Evolutionary conservation across 352 stramenopile genomes (phyloP).

Genomic region (Globisporangium perplexum): DNA sequence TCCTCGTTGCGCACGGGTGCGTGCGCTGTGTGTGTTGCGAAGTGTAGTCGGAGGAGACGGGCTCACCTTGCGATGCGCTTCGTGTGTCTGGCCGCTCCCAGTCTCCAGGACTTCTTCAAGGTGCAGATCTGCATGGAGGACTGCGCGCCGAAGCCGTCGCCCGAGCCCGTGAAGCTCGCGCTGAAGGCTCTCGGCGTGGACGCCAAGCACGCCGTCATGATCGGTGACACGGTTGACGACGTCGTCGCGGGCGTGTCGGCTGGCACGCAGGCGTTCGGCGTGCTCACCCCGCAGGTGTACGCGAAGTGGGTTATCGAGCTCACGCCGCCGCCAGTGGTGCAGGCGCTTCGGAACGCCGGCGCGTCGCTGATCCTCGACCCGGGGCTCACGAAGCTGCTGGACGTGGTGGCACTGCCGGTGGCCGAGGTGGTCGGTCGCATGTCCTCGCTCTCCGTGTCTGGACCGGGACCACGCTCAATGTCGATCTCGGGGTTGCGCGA

Average conservation of each 20-base stretch:
- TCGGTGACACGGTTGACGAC: conserved; percentile 97
- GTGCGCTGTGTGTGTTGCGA: not conserved
- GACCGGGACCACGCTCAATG: not conserved
- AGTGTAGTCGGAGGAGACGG: too few species aligned
- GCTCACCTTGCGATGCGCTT: not conserved
- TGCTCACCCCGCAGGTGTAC: conserved; percentile 85
- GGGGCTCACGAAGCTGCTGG: conserved; percentile 76
- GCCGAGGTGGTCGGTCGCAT: not conserved
- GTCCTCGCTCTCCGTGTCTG: too few species aligned
- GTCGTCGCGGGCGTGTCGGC: conserved; percentile 83
- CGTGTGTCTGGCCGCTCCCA: conserved; percentile 9
- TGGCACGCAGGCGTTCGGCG: conserved; percentile 63
- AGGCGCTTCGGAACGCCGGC: conserved; percentile 47
- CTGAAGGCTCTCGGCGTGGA: conserved; percentile 81
- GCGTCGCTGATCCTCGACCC: conserved; percentile 61
- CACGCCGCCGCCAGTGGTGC: conserved; percentile 35
- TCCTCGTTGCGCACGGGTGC: conserved; percentile 80
- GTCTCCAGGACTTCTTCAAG: conserved; percentile 85
- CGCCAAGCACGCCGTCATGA: conserved; percentile 79
- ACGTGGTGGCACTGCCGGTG: conserved; percentile 44
- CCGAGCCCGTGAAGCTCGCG: conserved; percentile 82
- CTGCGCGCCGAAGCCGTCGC: conserved; percentile 91
- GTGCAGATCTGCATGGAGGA: conserved; percentile 96
- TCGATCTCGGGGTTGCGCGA: conserved; percentile 14
- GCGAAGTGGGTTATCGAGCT: conserved; percentile 70